Evolutionary conservation across 2,329 filamentous ascomycete genomes (phyloP), one percentile per base, ranked within the genome.

Genomic region (Epichloe coenophiala): DNA sequence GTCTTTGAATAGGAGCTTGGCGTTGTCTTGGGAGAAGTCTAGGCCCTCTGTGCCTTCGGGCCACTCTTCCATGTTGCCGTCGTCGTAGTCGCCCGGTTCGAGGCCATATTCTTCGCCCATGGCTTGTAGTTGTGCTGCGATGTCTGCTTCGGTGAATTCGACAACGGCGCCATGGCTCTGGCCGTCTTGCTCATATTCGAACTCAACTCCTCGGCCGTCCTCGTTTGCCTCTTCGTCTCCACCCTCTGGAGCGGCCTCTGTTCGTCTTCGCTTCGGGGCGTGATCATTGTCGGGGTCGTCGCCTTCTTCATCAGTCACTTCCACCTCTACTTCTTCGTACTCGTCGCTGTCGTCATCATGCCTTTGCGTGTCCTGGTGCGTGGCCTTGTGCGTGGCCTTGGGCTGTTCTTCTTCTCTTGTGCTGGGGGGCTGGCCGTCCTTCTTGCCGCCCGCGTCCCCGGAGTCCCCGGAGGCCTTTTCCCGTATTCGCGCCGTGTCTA

Each of bases 141-240:
- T 94, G 61, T 98, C 93, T 49, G 90, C 91, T 65, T 97, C 93
- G 51, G 86, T 87, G 60, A 95, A 95, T 60, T 96, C 91, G 7
- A 17, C 17, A 17, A 93, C 69, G 0, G 78, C 74, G 1, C 65
- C 68, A 1, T 70, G 54, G 72, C 75, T 37, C 7, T 41, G 12
- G 13, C 27, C 31, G 19, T 43, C 19, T 38, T 43, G 39, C n/a
- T 43, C 47, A 15, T 36, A n/a, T n/a, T 38, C 47, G 40, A 12
- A 11, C 8, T 41, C 8, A 23, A 19, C 41, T 72, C 57, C 64
- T 65, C 7, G 13, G 13, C 13, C 36, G 5, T 54, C 70, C 2
- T 59, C 71, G 31, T 70, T 73, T 57, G 53, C 74, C 43, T 66
- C 69, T 48, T 70, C 69, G 37, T 23, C 38, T 12, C 21, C 19